A percentile compares a stretch with the other conserved stretches of the same genome.
These are phyloP conservation scores for Ceratobasidium sp. DNA, from an alignment of 1,284 basidiomycete genomes.

Conservation along the genomic window DNA sequence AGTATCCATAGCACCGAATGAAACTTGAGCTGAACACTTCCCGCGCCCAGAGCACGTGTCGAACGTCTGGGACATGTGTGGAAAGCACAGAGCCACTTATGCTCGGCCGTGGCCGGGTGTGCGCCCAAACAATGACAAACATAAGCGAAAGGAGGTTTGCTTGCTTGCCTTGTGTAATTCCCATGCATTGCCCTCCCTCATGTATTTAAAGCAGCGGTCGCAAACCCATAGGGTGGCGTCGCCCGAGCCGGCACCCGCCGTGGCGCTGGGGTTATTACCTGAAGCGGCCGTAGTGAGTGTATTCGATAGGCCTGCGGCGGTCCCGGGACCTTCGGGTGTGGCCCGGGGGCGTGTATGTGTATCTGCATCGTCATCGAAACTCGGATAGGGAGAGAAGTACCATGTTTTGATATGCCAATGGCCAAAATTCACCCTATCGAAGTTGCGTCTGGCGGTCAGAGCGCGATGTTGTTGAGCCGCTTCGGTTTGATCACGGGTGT, in stretches of 20 bases:
- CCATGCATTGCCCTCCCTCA: slow-evolving; percentile 79
- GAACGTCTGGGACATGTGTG: slow-evolving; percentile 17
- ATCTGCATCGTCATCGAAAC: slow-evolving; percentile 67
- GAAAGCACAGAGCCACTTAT: slow-evolving; percentile 18
- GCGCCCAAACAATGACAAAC: slow-evolving; percentile 21
- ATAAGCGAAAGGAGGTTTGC: slow-evolving; percentile 41
- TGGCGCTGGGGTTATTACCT: slow-evolving; percentile 58
- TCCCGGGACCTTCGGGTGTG: slow-evolving; percentile 59
- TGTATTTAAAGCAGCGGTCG: slow-evolving; percentile 97
- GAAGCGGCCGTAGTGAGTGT: slow-evolving; percentile 73
- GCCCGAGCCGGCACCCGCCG: slow-evolving; percentile 55
- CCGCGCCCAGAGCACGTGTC: not conserved
- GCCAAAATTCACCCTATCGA: slow-evolving; percentile 81
- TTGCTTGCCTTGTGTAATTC: slow-evolving; percentile 77
- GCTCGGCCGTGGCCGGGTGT: slow-evolving; percentile 13
- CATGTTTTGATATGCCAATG: slow-evolving; percentile 84
- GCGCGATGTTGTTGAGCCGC: slow-evolving; percentile 74
- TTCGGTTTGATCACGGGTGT: slow-evolving; percentile 51
- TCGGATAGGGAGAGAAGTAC: slow-evolving; percentile 92
- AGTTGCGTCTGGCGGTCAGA: slow-evolving; percentile 78
- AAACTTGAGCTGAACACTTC: slow-evolving; percentile 22
- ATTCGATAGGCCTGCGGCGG: slow-evolving; percentile 66
- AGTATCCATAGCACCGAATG: slow-evolving; percentile 22
- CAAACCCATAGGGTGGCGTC: slow-evolving; percentile 84
- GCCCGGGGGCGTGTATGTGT: slow-evolving; percentile 41